Percentiles rank a stretch among this genome's conserved stretches.
Evolutionary conservation across 2,329 filamentous ascomycete species (phyloP).

Genomic region (Fusarium euwallaceae): DNA sequence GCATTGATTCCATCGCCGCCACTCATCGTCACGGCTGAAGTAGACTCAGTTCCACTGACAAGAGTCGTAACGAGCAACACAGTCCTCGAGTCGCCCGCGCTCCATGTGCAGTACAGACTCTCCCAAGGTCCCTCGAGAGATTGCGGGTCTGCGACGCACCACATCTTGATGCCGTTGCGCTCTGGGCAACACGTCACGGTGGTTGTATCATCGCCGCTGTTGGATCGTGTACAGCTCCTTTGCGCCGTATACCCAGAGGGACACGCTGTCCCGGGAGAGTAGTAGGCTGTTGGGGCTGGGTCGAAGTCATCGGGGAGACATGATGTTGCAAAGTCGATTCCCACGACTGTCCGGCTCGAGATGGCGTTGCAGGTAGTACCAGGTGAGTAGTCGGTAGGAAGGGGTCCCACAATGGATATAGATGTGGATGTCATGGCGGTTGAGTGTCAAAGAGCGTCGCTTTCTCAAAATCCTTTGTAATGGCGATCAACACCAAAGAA

Average conservation of each 20-base stretch:
- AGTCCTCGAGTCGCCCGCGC: slow-evolving; percentile 42
- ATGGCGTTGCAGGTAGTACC: slow-evolving; percentile 23
- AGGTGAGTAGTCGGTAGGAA: slow-evolving; percentile 30
- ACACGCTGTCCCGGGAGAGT: slow-evolving; percentile 50
- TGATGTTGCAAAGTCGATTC: slow-evolving; percentile 44
- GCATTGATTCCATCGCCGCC: slow-evolving; percentile 49
- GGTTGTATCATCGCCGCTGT: slow-evolving; percentile 44
- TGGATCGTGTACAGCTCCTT: slow-evolving; percentile 45
- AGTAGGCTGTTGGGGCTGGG: slow-evolving; percentile 45
- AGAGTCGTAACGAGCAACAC: slow-evolving; percentile 44
- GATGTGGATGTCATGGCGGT: slow-evolving; percentile 8
- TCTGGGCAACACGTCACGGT: slow-evolving; percentile 55
- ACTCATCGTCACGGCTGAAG: slow-evolving; percentile 35
- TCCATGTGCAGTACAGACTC: slow-evolving; percentile 52
- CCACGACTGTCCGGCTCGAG: slow-evolving; percentile 25
- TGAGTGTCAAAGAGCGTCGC: background rate
- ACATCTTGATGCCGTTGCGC: slow-evolving; percentile 43
- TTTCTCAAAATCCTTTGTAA: background rate
- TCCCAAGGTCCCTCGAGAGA: slow-evolving; percentile 42
- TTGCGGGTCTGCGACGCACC: slow-evolving; percentile 46
- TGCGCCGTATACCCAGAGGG: slow-evolving; percentile 48
- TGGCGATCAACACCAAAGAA: background rate
- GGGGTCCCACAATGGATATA: slow-evolving; percentile 29
- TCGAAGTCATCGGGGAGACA: slow-evolving; percentile 50
- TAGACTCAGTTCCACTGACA: slow-evolving; percentile 41